Evolutionary conservation across 2,329 filamentous ascomycete genomes (phyloP).

Genomic region (Trichoderma endophyticum): DNA sequence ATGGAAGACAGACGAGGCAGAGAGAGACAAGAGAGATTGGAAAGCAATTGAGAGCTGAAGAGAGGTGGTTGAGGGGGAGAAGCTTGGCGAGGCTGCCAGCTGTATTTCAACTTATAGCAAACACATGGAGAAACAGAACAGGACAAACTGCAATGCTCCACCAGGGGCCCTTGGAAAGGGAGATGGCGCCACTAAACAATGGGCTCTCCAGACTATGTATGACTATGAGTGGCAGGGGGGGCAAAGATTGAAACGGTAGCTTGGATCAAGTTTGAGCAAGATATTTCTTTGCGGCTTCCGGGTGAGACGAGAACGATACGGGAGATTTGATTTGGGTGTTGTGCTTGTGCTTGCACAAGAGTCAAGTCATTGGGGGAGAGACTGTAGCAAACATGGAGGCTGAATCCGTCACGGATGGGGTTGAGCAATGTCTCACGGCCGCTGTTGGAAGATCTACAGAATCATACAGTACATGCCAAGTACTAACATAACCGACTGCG

Average conservation of each 20-base stretch:
- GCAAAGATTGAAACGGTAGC: slow-evolving; percentile 8
- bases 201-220: background rate
- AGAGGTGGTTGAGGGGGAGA: background rate
- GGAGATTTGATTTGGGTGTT: background rate
- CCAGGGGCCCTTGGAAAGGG: background rate
- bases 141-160: background rate
- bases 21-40: background rate
- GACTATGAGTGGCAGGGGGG: background rate
- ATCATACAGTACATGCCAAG: background rate
- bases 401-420: background rate
- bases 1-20: background rate
- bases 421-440: background rate
- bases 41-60: background rate
- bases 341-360: background rate
- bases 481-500: background rate
- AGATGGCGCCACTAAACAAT: background rate
- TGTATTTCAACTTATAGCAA: background rate
- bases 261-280: background rate
- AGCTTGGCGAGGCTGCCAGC: slow-evolving; percentile 6
- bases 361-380: background rate
- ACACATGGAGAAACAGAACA: too few species aligned
- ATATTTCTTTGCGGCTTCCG: background rate
- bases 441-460: background rate
- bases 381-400: background rate
- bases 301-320: background rate